phyloP scores from a whole-genome alignment of 179 eudicot genomes.

The Dionaea muscipula region DNA sequence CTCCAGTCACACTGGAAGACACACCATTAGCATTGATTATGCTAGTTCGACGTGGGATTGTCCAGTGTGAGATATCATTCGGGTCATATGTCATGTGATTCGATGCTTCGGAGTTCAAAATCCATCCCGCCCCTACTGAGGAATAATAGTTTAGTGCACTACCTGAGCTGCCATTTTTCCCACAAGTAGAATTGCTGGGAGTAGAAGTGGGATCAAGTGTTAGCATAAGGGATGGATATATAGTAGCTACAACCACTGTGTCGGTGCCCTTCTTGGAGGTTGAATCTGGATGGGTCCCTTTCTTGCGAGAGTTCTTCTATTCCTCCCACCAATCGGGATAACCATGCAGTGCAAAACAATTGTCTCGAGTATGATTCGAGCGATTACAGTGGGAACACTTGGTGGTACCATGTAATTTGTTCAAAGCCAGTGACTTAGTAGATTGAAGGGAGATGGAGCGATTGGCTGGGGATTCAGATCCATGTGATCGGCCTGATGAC shows the following conservation, averaged over 20 bases:
- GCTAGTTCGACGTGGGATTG: no score
- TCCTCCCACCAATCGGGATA: slow-evolving; percentile 1
- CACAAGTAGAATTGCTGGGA: neutral
- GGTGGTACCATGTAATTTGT: neutral
- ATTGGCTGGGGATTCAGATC: neutral
- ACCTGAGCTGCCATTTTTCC: neutral
- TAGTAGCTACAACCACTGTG: neutral
- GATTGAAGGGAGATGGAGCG: neutral
- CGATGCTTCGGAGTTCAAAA: no score
- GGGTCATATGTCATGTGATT: no score
- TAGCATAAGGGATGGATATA: neutral
- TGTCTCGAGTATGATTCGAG: neutral
- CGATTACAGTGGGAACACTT: neutral
- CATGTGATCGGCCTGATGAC: neutral
- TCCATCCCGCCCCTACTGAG: no score
- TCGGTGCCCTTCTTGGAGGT: neutral
- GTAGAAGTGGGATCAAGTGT: neutral
- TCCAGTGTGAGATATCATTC: no score
- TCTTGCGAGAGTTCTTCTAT: no score
- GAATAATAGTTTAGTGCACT: neutral
- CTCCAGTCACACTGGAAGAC: no score
- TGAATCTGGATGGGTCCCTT: no score
- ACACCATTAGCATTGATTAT: no score
- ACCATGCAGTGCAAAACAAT: neutral
- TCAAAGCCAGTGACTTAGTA: neutral